Conservation (phyloP, 768 basidiomycete genomes). For the Suillus discolor region DNA sequence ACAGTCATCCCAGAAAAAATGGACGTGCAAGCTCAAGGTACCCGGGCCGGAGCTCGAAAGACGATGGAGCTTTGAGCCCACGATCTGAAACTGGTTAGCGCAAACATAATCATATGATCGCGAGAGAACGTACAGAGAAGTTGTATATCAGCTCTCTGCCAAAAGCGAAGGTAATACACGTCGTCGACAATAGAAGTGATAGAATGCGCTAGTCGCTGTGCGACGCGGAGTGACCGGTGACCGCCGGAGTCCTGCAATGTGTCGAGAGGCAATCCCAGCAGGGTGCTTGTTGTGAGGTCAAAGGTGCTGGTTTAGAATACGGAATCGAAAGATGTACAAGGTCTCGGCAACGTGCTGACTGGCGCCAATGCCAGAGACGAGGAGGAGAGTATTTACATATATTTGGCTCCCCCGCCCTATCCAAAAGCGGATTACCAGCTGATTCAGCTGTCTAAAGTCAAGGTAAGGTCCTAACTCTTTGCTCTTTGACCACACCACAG, state of each 20-base stretch:
- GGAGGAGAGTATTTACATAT: slow-evolving; percentile 7
- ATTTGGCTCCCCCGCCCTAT: background rate
- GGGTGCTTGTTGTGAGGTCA: background rate
- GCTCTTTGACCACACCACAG: background rate
- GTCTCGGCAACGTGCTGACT: background rate
- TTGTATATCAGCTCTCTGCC: background rate
- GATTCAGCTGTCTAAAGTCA: no score
- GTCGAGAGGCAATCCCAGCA: background rate
- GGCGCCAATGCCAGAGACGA: slow-evolving; percentile 7
- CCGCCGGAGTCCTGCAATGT: background rate
- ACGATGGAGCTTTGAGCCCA: background rate
- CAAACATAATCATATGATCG: background rate
- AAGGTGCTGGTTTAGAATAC: background rate
- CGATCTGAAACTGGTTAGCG: background rate
- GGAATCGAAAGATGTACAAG: background rate
- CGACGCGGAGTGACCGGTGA: background rate
- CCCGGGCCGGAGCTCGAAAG: background rate
- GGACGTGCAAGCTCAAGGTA: background rate
- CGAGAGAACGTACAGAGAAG: background rate
- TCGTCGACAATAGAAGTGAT: background rate
- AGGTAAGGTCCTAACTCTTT: no score
- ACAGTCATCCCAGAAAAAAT: slow-evolving; percentile 51
- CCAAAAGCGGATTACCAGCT: background rate
- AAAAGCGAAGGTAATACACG: background rate
- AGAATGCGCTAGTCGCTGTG: background rate